These are phyloP conservation scores for Plasmodium coatneyi DNA, from an alignment of 169 alveolate genomes.

Conservation along the genomic window DNA sequence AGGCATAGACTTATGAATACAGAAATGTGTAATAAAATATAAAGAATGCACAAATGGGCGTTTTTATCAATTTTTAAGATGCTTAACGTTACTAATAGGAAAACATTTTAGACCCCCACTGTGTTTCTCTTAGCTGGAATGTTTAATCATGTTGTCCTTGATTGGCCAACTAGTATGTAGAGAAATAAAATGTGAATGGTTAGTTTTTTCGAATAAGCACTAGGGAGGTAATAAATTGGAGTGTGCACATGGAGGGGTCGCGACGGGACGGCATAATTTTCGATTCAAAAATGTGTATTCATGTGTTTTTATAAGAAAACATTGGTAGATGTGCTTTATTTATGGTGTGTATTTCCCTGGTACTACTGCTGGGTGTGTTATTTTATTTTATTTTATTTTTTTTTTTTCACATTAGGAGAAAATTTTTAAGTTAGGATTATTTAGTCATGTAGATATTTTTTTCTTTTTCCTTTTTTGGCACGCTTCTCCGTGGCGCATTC, in stretches of 20 bases:
- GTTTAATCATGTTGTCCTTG: background rate
- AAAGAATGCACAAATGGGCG: background rate
- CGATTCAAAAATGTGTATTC: background rate
- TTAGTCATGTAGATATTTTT: background rate
- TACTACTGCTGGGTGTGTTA: background rate
- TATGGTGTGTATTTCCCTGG: background rate
- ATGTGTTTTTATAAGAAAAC: background rate
- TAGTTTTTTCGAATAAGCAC: background rate
- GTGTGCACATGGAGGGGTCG: slow-evolving; percentile 2
- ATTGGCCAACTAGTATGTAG: background rate
- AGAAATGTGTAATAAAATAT: background rate
- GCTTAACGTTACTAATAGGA: background rate
- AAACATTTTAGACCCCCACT: background rate
- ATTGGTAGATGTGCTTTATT: background rate
- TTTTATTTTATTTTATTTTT: background rate
- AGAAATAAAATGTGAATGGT: background rate
- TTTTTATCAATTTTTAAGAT: background rate
- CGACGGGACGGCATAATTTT: background rate
- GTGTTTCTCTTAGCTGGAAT: background rate
- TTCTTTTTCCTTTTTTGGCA: background rate
- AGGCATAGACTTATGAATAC: background rate
- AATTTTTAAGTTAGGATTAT: background rate
- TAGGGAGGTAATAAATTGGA: background rate
- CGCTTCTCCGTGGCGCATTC: background rate
- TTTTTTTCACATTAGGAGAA: background rate